A percentile compares a stretch with the other conserved stretches of the same genome.
Conservation (phyloP, 768 basidiomycete genomes). For the Calocybe gangraenosa region DNA sequence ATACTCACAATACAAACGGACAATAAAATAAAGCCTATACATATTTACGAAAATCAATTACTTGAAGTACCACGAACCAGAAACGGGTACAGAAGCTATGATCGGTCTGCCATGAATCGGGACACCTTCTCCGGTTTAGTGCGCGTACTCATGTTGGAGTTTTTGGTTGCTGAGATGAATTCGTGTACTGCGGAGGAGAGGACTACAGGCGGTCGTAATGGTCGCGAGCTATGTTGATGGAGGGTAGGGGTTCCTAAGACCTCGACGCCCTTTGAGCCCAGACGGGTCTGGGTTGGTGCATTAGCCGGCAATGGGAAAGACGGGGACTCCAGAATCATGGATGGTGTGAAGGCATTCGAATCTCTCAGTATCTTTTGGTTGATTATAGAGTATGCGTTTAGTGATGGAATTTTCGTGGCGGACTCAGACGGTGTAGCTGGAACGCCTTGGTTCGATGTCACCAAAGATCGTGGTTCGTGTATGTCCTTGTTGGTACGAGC, state of each 20-base stretch:
- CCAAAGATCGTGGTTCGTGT: no score
- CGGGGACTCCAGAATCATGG: slow-evolving; percentile 1
- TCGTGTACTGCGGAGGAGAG: slow-evolving; percentile 9
- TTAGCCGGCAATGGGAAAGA: slow-evolving; percentile 5
- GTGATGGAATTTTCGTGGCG: no score
- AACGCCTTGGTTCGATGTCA: no score
- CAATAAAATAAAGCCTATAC: background rate
- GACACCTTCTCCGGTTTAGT: slow-evolving; percentile 19
- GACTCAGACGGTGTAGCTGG: no score
- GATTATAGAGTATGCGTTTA: no score
- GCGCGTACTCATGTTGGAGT: background rate
- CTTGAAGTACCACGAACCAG: no score
- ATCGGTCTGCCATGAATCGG: slow-evolving; percentile 28
- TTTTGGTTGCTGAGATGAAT: background rate
- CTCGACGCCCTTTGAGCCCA: no score
- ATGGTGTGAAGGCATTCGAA: no score
- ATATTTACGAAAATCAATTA: no score
- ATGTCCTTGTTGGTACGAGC: no score
- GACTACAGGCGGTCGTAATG: slow-evolving; percentile 9
- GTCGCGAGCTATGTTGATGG: slow-evolving; percentile 4
- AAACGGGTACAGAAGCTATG: background rate
- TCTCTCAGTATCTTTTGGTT: no score
- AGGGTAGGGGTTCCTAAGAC: slow-evolving; percentile 2
- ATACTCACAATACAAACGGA: slow-evolving; percentile 16
- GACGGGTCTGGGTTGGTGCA: background rate